Conservation (phyloP, 148 eudicot genomes). For the Polygonum aviculare region DNA sequence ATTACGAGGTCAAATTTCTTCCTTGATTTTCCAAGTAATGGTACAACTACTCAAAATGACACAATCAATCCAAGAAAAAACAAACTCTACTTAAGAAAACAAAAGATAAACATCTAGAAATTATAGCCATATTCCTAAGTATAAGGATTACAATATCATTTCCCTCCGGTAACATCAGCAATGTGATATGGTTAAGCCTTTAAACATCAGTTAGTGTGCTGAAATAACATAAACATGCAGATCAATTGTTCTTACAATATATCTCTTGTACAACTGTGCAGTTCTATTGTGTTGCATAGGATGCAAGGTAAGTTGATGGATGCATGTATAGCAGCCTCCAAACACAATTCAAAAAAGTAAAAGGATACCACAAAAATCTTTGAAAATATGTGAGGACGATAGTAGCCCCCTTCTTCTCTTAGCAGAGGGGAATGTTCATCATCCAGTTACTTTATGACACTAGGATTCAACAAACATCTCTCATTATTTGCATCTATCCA, state of each 20-base stretch:
- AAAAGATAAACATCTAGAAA: neutral
- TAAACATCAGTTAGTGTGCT: too few relatives aligned
- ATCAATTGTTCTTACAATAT: too few relatives aligned
- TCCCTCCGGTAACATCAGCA: too few relatives aligned
- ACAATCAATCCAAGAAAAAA: neutral
- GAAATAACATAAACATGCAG: too few relatives aligned
- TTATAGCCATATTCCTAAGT: neutral
- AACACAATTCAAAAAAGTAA: neutral
- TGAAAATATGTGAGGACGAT: slow-evolving; percentile 26
- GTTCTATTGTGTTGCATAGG: too few relatives aligned
- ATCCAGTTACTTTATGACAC: slow-evolving; percentile 41
- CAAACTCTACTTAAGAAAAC: neutral
- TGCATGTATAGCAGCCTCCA: neutral
- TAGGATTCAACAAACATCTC: slow-evolving; percentile 30
- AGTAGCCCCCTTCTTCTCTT: slow-evolving; percentile 63
- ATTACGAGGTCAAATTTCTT: neutral
- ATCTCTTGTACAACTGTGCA: too few relatives aligned
- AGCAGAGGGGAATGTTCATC: slow-evolving; percentile 62
- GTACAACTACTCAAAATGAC: neutral
- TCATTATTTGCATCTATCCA: slow-evolving; percentile 31
- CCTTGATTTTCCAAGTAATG: neutral
- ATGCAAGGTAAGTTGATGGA: too few relatives aligned
- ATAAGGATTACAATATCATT: too few relatives aligned
- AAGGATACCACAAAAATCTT: neutral
- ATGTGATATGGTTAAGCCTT: too few relatives aligned